Evolutionary conservation across 305 asterid species (phyloP).

Genomic region (Ajuga reptans): DNA sequence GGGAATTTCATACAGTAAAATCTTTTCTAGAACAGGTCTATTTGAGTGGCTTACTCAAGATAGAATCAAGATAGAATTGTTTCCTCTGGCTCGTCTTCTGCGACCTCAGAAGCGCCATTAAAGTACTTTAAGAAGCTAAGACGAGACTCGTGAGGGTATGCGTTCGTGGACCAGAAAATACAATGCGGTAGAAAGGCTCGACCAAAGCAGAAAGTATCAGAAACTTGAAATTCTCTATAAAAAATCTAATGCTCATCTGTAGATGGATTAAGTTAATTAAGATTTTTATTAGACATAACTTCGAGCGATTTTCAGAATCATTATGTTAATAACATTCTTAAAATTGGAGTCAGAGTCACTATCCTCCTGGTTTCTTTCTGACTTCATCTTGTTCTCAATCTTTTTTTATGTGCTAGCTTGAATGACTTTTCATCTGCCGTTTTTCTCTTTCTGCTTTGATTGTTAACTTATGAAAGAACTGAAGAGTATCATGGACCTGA

Average conservation of each 20-base stretch:
- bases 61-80: too few relatives aligned
- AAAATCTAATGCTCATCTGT: neutral
- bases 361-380: neutral
- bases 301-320: neutral
- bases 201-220: too few relatives aligned
- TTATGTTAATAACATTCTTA: neutral
- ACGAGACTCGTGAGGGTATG: too few relatives aligned
- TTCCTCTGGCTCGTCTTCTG: too few relatives aligned
- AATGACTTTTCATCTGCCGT: neutral
- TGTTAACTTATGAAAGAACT: neutral
- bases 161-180: too few relatives aligned
- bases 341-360: neutral
- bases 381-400: neutral
- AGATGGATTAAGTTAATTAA: neutral
- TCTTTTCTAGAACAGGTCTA: too few relatives aligned
- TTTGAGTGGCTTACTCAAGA: too few relatives aligned
- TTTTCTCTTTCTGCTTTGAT: neutral
- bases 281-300: too few relatives aligned
- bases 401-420: neutral
- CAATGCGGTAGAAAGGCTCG: neutral
- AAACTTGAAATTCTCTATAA: too few relatives aligned
- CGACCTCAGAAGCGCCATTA: too few relatives aligned
- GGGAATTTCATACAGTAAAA: too few relatives aligned
- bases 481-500: neutral
- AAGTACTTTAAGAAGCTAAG: too few relatives aligned